These are phyloP conservation scores for Fraxinus sp. DNA, from an alignment of 305 asterid species.

Conservation along the genomic window DNA sequence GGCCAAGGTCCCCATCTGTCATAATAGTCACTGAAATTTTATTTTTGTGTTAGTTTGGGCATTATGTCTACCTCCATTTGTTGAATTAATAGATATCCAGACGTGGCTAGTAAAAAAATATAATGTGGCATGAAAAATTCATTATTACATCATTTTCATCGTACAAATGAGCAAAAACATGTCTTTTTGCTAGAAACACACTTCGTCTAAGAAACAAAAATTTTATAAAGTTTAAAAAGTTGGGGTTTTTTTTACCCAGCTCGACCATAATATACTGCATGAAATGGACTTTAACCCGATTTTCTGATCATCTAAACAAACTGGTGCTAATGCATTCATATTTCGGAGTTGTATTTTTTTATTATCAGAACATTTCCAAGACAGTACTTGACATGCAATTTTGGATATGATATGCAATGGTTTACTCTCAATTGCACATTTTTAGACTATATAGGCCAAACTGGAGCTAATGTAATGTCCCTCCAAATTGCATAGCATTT, in stretches of 20 bases:
- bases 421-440: not conserved
- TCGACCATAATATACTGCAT: not conserved
- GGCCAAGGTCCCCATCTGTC: conserved; percentile 28
- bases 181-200: not conserved
- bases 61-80: not conserved
- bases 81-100: too few species aligned
- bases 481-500: not conserved
- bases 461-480: not conserved
- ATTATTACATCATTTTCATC: not conserved
- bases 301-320: not conserved
- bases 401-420: not conserved
- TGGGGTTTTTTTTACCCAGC: not conserved
- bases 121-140: not conserved
- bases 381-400: not conserved
- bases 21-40: not conserved
- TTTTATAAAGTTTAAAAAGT: too few species aligned
- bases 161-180: not conserved
- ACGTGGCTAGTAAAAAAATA: not conserved
- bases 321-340: not conserved
- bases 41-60: not conserved
- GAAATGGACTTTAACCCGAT: not conserved
- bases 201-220: not conserved
- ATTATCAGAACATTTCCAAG: not conserved
- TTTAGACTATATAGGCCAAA: not conserved
- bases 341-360: not conserved